Base-by-base conservation (phyloP, 805 yeast species). In the Teunomyces barrocoloradensis region DNA sequence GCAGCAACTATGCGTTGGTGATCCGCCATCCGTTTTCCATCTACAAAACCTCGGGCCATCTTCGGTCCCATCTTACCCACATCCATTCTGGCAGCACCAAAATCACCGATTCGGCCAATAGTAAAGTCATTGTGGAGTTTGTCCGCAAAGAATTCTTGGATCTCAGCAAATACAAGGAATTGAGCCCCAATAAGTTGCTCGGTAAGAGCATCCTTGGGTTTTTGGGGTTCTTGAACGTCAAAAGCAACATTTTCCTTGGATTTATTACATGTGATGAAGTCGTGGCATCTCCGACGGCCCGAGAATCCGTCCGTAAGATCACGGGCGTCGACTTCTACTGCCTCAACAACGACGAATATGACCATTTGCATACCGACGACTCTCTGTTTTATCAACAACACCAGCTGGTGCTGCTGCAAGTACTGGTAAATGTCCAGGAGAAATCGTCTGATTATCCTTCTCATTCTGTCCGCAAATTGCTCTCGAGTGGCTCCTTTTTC, bases 311-410 rank as follows among this genome's bases (percentile, higher is more conserved):
- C 5, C 73, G 70, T 53, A 73, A 68, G 42, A 77, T 87, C 5
- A 68, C 75, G n/a, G 81, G 77, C 20, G 86, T 84, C 1, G 82
- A 81, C 46, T 85, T 85, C 59, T 77, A 78, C 49, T 84, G 91
- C 55, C 68, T 87, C 37, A 80, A 79, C 49, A 78, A 76, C 41
- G 81, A 78, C 41, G 73, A 69, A 30, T 82, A 64, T 57, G 92
- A 85, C 59, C 55, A 65, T 36, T 53, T 60, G 52, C 23, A 37
- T 23, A 20, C 21, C 25, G 43, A 36, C 33, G 30, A 37, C n/a
- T 37, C 40, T 10, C 18, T 32, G 9, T 10, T 37, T 3, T 37
- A 37, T 27, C 40, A 37, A 29, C 15, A 21, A 12, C 28, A 21
- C 40, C 40, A 37, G 29, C 40, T 37, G 40, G 28, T 23, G 20